Conservation (phyloP, 768 basidiomycete species). For the Boletus eberwhitei region DNA sequence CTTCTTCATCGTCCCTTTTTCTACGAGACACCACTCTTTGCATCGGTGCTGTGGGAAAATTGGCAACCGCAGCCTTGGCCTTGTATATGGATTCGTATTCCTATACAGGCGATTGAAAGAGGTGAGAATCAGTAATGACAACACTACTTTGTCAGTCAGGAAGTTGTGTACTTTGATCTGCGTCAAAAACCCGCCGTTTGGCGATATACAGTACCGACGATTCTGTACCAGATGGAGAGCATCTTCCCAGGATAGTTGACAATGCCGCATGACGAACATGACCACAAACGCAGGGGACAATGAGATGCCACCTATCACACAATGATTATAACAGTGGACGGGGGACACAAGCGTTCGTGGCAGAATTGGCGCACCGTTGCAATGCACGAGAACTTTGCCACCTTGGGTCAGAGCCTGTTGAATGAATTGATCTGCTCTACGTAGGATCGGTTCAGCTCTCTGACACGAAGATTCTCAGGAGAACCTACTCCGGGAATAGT, state of each 20-base stretch:
- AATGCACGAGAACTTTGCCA: conserved; percentile 83
- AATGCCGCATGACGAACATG: conserved; percentile 90
- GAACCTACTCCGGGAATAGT: conserved; percentile 75
- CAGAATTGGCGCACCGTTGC: conserved; percentile 59
- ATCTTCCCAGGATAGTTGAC: conserved; percentile 81
- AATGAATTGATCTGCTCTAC: conserved; percentile 75
- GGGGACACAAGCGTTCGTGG: not conserved
- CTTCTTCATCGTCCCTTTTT: conserved; percentile 75
- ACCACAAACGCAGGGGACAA: conserved; percentile 87
- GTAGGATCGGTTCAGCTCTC: not conserved
- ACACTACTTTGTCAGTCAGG: not conserved
- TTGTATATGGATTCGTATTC: conserved; percentile 93
- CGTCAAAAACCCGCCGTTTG: conserved; percentile 86
- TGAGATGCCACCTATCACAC: conserved; percentile 70
- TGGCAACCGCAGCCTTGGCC: conserved; percentile 66
- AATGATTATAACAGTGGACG: not conserved
- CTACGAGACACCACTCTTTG: conserved; percentile 50
- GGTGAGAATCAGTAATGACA: not conserved
- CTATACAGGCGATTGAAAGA: conserved; percentile 35
- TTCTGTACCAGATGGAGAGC: conserved; percentile 87
- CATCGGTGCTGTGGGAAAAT: conserved; percentile 44
- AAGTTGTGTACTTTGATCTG: conserved; percentile 72
- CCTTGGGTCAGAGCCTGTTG: conserved; percentile 53
- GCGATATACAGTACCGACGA: conserved; percentile 89
- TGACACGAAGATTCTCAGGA: not conserved